Evolutionary conservation across 108 stramenopile species (phyloP), one percentile per base, ranked within the genome.

Genomic region (Stephanodiscus triporus): DNA sequence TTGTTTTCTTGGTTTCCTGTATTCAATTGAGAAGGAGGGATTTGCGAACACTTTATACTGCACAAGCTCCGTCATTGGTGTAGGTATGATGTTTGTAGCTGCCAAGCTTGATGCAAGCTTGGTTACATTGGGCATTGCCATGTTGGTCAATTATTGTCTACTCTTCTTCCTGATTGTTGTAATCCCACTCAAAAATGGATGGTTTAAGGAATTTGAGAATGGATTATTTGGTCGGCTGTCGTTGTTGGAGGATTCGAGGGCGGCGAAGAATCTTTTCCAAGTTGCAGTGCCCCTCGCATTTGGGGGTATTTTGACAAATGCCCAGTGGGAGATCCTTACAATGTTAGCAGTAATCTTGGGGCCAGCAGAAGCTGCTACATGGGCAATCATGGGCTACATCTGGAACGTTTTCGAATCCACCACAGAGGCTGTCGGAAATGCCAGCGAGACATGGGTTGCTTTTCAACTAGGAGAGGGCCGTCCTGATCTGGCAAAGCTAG

Each of bases 341-440:
- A 42, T 90, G 0, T 87, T 87, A 56, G 73, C 88, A 2, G 78
- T 81, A 2, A 38, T 80, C 3, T 68, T 93, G 9, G 91, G 91
- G 29, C 84, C 84, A 20, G 91, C 89, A 30, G 91, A 93, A 80
- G 88, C 86, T 64, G 91, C 87, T 7, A 69, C 88, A 23, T 93
- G 89, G 88, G 89, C 86, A 14, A 48, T 90, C 58, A 72, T 93
- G 53, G 89, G 89, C 23, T 81, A 68, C 19, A 30, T 90, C 6
- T 93, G 91, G 91, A 85, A 86, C 30, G 67, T 90, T 4, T 85
- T 88, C 27, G 89, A 90, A 51, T 77, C 89, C 22, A 65, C 85
- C 10, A 88, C 89, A 24, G 89, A 93, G 57, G 89, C 89, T 0
- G 70, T 93, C 43, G 88, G 86, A 10, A 86, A 93, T 80, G 89